Evolutionary conservation across 495 filamentous ascomycete genomes (phyloP).

Genomic region (Immersiella caudata): DNA sequence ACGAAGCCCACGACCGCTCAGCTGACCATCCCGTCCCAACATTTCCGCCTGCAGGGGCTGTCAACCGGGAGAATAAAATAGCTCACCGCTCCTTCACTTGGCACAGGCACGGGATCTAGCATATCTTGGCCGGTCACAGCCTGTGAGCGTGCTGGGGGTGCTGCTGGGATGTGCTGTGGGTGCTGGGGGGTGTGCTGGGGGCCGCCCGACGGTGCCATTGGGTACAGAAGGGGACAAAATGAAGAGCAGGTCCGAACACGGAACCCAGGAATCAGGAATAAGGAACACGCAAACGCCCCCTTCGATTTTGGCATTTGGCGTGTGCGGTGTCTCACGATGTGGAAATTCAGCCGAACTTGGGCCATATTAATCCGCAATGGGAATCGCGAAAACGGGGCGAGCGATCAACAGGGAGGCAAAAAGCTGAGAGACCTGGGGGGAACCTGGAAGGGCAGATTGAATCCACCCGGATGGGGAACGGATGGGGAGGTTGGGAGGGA

Average conservation of each 20-base stretch:
- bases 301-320: background rate
- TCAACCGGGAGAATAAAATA: conserved; percentile 37
- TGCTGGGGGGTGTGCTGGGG: background rate
- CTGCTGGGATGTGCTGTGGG: background rate
- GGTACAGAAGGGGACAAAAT: background rate
- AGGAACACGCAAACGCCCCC: conserved; percentile 2
- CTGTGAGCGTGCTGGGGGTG: background rate
- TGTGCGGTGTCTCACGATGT: conserved; percentile 12
- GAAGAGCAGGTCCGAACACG: conserved; percentile 18
- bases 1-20: conserved; percentile 25
- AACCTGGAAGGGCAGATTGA: background rate
- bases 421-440: background rate
- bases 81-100: conserved; percentile 36
- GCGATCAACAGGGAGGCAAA: background rate
- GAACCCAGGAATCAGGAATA: conserved; percentile 12
- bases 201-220: conserved; percentile 12
- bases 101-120: conserved; percentile 27
- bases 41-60: conserved; percentile 31
- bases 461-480: background rate
- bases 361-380: conserved; percentile 15
- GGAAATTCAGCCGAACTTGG: conserved; percentile 20
- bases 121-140: conserved; percentile 20
- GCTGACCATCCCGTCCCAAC: conserved; percentile 37
- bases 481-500: background rate
- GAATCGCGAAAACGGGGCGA: background rate